Conservation (phyloP, 108 stramenopile species). For the Pseudonitzschia delicatissima region DNA sequence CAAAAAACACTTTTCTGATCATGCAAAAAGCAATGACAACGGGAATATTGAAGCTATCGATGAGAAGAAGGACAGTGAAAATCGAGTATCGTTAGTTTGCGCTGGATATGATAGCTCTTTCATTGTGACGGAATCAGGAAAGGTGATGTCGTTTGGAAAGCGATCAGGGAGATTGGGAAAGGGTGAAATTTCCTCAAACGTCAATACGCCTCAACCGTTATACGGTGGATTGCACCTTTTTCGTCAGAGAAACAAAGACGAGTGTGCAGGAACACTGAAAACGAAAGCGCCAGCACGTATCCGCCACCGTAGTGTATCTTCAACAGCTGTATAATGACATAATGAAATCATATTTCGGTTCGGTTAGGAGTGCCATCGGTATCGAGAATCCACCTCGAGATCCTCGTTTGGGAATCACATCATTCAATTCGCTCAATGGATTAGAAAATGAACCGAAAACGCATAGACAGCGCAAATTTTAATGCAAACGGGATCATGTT, state of each 20-base stretch:
- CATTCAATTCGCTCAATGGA: too few species aligned
- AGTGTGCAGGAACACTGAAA: neutral
- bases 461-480: too few species aligned
- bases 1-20: neutral
- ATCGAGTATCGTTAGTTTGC: conserved; percentile 36
- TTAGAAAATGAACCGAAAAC: too few species aligned
- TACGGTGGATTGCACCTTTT: conserved; percentile 72
- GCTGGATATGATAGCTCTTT: conserved; percentile 65
- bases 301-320: neutral
- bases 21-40: neutral
- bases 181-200: conserved; percentile 46
- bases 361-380: too few species aligned
- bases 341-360: too few species aligned
- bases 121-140: conserved; percentile 46
- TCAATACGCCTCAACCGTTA: conserved; percentile 36
- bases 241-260: conserved; percentile 9
- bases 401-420: too few species aligned
- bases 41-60: neutral
- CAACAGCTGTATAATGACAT: neutral
- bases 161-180: conserved; percentile 61
- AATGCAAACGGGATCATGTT: too few species aligned
- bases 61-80: neutral
- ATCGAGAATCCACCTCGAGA: too few species aligned
- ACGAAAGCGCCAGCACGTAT: neutral
- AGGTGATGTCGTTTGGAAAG: conserved; percentile 59